Evolutionary conservation across 495 filamentous ascomycete species (phyloP), one percentile per base, ranked within the genome.

Genomic region (Podospora pseudoanserina): DNA sequence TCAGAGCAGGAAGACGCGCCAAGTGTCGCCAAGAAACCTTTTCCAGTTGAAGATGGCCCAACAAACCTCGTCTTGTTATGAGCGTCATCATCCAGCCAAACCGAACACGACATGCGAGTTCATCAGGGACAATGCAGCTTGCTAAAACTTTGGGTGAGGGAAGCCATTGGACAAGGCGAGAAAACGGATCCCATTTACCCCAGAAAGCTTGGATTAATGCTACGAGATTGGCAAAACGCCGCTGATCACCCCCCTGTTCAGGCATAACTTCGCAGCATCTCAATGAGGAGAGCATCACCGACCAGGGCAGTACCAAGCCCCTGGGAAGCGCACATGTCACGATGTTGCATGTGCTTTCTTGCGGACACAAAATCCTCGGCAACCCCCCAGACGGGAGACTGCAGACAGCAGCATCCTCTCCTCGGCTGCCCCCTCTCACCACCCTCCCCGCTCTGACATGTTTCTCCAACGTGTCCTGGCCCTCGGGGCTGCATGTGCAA

Each of bases 401-500:
- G 9, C 39, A 16, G 39, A 13, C 39, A 49, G 15, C 39, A 49
- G 2, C 15, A 49, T 49, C 39, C 39, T 16, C 39, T 49, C 39
- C 5, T 49, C 39, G 15, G 39, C 13, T 49, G 13, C 39, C 6
- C 39, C 13, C 39, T 49, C 39, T 11, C 39, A 49, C 39, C 39
- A 49, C 39, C 39, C 39, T 49, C 39, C 39, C 13, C 39, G 15
- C 39, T 5, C 39, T 49, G 39, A 49, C 39, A 71, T 71, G 70
- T 56, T 69, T 19, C 32, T 71, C 39, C 32, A 64, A 20, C 68
- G 19, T 19, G 55, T 66, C 16, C 67, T 71, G 13, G 60, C 67
- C 55, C 64, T 72, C 11, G 55, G 65, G 26, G 69, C 67, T 9
- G 67, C 61, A 19, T 67, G 39, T 27, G 70, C 61, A 30, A 16